Conservation (phyloP, 208 protist genomes). For the Naegleria gruberi region DNA sequence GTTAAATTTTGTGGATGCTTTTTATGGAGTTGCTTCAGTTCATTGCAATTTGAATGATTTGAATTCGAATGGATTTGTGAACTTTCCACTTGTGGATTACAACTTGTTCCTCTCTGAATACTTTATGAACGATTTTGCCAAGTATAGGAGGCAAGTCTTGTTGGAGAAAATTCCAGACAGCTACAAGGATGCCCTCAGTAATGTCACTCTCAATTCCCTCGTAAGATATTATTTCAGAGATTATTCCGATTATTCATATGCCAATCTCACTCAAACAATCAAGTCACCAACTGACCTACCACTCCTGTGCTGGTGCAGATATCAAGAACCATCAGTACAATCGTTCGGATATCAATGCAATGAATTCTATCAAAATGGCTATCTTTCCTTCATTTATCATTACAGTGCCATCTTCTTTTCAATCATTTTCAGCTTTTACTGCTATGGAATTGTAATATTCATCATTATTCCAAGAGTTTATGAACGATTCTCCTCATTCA, state of each 20-base stretch:
- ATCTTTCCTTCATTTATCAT: too few species aligned
- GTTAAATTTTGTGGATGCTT: too few species aligned
- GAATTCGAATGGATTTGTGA: too few species aligned
- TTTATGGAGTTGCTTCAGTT: too few species aligned
- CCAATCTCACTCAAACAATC: not conserved
- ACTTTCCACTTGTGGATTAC: not conserved
- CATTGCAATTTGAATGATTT: too few species aligned
- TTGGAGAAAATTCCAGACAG: too few species aligned
- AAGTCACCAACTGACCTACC: not conserved
- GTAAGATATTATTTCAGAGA: not conserved
- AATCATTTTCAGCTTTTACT: not conserved
- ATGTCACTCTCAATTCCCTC: not conserved
- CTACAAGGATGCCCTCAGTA: not conserved
- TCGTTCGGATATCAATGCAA: not conserved
- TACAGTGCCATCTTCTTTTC: not conserved
- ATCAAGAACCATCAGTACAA: not conserved
- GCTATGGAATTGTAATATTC: not conserved
- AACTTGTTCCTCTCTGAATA: not conserved
- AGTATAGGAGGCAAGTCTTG: not conserved
- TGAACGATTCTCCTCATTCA: not conserved
- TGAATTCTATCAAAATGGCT: not conserved
- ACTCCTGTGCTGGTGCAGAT: not conserved
- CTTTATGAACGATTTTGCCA: not conserved
- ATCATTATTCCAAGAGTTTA: not conserved
- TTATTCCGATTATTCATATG: too few species aligned